These are phyloP conservation scores for Zasmidium cellare DNA, from an alignment of 2,329 filamentous ascomycete genomes.

Conservation along the genomic window DNA sequence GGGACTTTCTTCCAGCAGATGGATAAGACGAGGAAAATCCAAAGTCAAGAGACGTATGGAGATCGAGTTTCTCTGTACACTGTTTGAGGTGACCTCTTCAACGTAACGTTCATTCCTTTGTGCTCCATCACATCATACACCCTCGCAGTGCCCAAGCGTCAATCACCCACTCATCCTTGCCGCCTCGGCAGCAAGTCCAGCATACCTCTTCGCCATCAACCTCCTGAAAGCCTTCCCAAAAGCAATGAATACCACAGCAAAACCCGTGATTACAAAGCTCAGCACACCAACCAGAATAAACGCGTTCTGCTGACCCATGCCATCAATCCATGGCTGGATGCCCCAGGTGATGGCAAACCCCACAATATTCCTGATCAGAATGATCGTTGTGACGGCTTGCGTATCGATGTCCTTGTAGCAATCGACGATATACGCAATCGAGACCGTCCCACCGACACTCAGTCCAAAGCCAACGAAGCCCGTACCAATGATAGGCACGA, in stretches of 20 bases:
- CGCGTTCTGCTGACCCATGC: conserved; percentile 45
- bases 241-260: conserved; percentile 31
- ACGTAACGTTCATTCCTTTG: no score
- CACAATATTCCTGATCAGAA: neutral
- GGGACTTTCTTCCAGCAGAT: no score
- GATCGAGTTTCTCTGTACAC: no score
- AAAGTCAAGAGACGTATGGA: no score
- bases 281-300: conserved; percentile 53
- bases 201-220: conserved; percentile 39
- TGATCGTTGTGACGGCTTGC: neutral
- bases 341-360: neutral
- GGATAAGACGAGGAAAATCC: no score
- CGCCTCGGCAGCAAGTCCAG: neutral
- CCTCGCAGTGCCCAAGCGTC: no score
- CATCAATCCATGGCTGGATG: conserved; percentile 43
- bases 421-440: conserved; percentile 52
- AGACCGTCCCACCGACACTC: conserved; percentile 52
- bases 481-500: neutral
- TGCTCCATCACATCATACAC: no score
- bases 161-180: no score
- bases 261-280: conserved; percentile 50
- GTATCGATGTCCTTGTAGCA: conserved; percentile 40
- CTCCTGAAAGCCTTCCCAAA: conserved; percentile 51
- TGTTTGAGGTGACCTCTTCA: no score
- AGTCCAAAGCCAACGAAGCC: conserved; percentile 33